Evolutionary conservation across 2,329 filamentous ascomycete species (phyloP).

Genomic region (Aureobasidium lini): DNA sequence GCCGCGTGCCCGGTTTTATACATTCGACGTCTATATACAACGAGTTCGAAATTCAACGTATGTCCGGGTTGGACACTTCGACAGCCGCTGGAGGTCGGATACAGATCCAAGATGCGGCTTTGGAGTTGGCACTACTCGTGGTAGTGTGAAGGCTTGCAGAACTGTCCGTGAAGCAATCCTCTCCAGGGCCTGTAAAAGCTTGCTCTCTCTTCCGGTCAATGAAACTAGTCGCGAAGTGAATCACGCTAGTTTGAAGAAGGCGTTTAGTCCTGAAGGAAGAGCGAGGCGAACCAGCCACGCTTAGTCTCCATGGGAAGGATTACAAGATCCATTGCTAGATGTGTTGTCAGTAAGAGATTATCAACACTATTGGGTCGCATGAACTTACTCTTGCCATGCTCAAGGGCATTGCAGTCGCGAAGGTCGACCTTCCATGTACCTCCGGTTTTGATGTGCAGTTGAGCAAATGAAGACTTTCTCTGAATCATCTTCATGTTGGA

Average conservation of each 20-base stretch:
- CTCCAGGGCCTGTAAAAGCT: too few relatives aligned
- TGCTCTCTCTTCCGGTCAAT: too few relatives aligned
- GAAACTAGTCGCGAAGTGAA: too few relatives aligned
- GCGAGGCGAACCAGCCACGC: background rate
- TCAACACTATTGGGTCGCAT: background rate
- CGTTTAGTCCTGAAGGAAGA: background rate
- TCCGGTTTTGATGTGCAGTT: background rate
- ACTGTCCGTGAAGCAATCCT: too few relatives aligned
- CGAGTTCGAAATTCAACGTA: too few relatives aligned
- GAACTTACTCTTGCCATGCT: background rate
- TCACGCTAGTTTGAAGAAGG: background rate
- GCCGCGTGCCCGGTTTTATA: too few relatives aligned
- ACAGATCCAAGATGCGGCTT: too few relatives aligned
- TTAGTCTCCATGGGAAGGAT: background rate
- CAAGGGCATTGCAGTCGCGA: background rate
- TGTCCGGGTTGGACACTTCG: too few relatives aligned
- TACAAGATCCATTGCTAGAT: background rate
- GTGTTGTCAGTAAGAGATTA: background rate
- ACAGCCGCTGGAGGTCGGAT: too few relatives aligned
- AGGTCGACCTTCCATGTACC: background rate
- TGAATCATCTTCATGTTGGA: constrained; percentile 5
- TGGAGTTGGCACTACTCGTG: too few relatives aligned
- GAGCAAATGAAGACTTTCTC: constrained; percentile 4
- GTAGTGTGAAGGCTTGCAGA: too few relatives aligned
- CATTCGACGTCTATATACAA: background rate